These are phyloP conservation scores for Pleurotus eryngii DNA, from an alignment of 768 basidiomycete species.

Conservation along the genomic window DNA sequence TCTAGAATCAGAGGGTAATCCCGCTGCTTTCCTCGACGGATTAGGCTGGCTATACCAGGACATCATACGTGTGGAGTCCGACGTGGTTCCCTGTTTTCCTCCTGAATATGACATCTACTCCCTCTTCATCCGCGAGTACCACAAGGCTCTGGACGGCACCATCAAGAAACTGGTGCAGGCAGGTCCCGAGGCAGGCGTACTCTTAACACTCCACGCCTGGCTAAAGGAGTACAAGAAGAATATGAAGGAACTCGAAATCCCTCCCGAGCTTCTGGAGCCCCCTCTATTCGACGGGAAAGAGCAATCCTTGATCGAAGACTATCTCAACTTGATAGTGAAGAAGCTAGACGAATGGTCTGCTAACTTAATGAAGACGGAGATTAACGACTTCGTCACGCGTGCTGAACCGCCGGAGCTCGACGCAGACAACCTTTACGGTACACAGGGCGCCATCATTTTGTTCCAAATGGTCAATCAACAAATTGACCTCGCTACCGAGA, in stretches of 20 bases:
- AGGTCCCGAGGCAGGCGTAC: constrained; percentile 83
- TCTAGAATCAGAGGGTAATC: constrained; percentile 57
- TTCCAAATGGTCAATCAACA: constrained; percentile 99
- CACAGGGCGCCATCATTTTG: constrained; percentile 89
- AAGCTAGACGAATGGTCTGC: constrained; percentile 97
- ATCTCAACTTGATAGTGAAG: constrained; percentile 86
- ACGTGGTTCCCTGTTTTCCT: constrained; percentile 90
- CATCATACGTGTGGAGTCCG: constrained; percentile 86
- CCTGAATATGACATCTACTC: constrained; percentile 87
- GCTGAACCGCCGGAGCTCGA: constrained; percentile 86
- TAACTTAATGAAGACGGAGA: constrained; percentile 91
- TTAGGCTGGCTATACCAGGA: constrained; percentile 94
- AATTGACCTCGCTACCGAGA: constrained; percentile 91
- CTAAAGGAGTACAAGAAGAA: constrained; percentile 92
- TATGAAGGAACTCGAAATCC: constrained; percentile 91
- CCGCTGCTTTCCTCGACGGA: constrained; percentile 70
- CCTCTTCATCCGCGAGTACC: constrained; percentile 83
- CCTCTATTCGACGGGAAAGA: constrained; percentile 94
- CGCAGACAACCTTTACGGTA: constrained; percentile 85
- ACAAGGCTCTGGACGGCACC: constrained; percentile 74
- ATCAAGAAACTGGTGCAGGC: constrained; percentile 67
- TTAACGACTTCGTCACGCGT: constrained; percentile 78
- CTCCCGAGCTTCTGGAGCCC: constrained; percentile 79
- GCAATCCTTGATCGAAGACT: constrained; percentile 91
- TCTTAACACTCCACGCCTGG: constrained; percentile 88